These are phyloP conservation scores for Fusarium sp. DNA, from an alignment of 2,329 filamentous ascomycete species.

Conservation along the genomic window DNA sequence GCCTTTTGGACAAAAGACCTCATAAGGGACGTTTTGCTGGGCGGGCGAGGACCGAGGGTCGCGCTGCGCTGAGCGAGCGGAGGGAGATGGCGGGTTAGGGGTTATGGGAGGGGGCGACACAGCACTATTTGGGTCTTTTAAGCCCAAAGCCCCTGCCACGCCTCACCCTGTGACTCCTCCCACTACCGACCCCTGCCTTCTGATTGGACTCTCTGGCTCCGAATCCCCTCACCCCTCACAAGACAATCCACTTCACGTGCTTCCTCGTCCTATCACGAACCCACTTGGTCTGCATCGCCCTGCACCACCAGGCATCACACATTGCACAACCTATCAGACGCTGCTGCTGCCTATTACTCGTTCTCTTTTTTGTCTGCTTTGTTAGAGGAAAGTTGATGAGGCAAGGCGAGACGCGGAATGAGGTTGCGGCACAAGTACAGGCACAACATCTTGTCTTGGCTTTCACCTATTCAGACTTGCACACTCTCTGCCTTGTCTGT, in stretches of 20 bases:
- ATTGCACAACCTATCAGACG: conserved; percentile 5
- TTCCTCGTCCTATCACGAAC: conserved; percentile 22
- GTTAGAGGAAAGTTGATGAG: not conserved
- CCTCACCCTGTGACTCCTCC: conserved; percentile 36
- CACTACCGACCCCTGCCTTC: conserved; percentile 18
- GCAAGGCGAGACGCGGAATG: not conserved
- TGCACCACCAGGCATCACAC: conserved; percentile 17
- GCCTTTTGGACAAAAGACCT: conserved; percentile 13
- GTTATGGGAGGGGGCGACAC: conserved; percentile 55
- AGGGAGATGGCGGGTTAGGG: conserved; percentile 43
- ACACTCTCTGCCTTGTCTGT: not conserved
- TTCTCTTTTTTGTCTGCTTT: not conserved
- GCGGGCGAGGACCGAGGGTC: conserved; percentile 19
- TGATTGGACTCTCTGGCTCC: conserved; percentile 36
- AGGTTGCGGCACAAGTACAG: not conserved
- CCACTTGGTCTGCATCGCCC: conserved; percentile 10
- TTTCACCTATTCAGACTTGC: not conserved
- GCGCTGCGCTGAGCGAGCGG: conserved; percentile 25
- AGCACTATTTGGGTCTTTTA: conserved; percentile 66
- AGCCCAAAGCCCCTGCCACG: conserved; percentile 48
- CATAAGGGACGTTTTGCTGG: conserved; percentile 10
- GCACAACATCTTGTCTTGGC: not conserved
- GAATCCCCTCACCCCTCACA: conserved; percentile 18
- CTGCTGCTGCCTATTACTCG: not conserved
- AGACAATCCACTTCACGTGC: conserved; percentile 25